Percentiles rank a stretch among this genome's conserved stretches.
phyloP scores from a whole-genome alignment of 2,329 filamentous ascomycete genomes.

The Huntiella moniliformis region DNA sequence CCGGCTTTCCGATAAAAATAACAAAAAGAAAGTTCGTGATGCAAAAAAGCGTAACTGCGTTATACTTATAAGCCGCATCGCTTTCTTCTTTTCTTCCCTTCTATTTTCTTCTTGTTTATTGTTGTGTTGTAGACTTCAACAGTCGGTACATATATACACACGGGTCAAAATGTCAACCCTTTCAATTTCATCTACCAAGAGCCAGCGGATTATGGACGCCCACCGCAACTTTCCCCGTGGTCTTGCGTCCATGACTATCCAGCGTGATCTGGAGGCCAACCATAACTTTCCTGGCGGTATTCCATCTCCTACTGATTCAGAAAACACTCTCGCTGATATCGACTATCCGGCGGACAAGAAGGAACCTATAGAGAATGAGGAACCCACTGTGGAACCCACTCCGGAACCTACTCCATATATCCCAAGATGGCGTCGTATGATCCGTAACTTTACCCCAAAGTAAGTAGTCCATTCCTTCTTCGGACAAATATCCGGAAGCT shows the following conservation, averaged over 20 bases:
- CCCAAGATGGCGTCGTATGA: conserved; percentile 24
- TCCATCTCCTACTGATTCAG: conserved; percentile 1
- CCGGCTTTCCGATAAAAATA: too few relatives aligned
- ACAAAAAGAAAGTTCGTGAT: too few relatives aligned
- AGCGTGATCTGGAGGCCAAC: neutral
- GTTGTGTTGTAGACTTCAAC: neutral
- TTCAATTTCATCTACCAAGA: neutral
- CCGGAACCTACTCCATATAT: neutral
- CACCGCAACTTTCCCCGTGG: neutral
- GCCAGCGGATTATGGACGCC: neutral
- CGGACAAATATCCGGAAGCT: neutral
- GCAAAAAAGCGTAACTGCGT: too few relatives aligned
- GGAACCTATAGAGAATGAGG: neutral
- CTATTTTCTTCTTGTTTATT: neutral
- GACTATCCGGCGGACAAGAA: neutral
- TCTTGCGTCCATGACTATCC: neutral
- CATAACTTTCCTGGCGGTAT: neutral
- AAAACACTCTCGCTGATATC: neutral
- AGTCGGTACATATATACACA: too few relatives aligned
- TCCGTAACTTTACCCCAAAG: conserved; percentile 37
- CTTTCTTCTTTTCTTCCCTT: neutral
- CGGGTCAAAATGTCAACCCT: too few relatives aligned
- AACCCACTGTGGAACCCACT: neutral
- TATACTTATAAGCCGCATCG: neutral
- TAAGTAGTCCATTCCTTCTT: conserved; percentile 17